These are phyloP conservation scores for Vanderwaltozyma tropicalis DNA, from an alignment of 805 yeast genomes.

Conservation along the genomic window DNA sequence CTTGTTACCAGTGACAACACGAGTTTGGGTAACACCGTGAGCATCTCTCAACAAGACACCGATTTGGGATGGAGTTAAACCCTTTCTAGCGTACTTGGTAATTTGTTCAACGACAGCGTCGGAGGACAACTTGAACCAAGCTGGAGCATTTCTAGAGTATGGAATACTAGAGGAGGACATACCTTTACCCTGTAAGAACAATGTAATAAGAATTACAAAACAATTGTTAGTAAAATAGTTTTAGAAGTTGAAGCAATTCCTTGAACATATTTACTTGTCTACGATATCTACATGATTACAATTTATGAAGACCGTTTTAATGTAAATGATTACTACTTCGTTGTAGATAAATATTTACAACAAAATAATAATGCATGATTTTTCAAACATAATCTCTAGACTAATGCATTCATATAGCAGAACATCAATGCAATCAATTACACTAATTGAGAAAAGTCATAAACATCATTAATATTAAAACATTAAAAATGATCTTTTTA, in stretches of 20 bases:
- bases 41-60: conserved; percentile 99
- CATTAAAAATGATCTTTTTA: neutral
- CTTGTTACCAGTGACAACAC: conserved; percentile 98
- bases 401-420: no score
- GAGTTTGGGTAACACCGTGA: conserved; percentile 98
- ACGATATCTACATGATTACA: no score
- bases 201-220: neutral
- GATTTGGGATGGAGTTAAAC: conserved; percentile 98
- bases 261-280: no score
- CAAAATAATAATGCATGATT: no score
- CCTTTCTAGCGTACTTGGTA: conserved; percentile 99
- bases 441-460: neutral
- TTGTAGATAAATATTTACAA: no score
- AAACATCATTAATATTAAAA: neutral
- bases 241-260: no score
- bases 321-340: no score
- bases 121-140: conserved; percentile 97
- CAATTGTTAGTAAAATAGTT: conserved; percentile 2
- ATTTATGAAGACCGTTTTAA: no score
- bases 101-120: conserved; percentile 96
- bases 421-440: no score
- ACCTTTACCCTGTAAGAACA: conserved; percentile 85
- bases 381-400: no score
- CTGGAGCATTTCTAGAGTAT: conserved; percentile 96
- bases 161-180: conserved; percentile 98